Evolutionary conservation across 768 basidiomycete species (phyloP).

Genomic region (Kondoa subrosea): DNA sequence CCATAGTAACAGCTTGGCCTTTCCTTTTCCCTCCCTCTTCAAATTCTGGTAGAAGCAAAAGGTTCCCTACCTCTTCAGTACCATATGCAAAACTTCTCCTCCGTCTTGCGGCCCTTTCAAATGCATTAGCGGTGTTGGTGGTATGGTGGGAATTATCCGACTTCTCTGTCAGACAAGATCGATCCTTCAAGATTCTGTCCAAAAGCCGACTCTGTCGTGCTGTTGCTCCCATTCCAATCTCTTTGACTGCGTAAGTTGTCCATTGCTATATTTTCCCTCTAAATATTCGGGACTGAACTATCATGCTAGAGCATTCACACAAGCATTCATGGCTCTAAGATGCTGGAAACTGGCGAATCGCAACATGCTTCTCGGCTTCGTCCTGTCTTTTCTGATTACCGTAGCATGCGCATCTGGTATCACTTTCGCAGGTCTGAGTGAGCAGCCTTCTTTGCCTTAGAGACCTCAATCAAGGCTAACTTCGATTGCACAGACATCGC

Average conservation of each 20-base stretch:
- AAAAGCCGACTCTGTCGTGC: background rate
- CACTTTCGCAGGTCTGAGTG: background rate
- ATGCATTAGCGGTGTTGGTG: background rate
- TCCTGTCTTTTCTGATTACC: background rate
- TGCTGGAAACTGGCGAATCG: constrained; percentile 10
- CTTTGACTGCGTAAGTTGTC: constrained; percentile 4
- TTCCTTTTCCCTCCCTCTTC: background rate
- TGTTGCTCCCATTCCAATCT: constrained; percentile 5
- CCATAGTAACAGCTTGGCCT: constrained; percentile 1
- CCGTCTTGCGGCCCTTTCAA: background rate
- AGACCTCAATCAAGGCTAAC: background rate
- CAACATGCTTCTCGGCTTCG: background rate
- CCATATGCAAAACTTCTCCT: constrained; percentile 7
- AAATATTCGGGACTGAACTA: background rate
- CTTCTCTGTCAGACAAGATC: constrained; percentile 10
- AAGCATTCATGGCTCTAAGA: constrained; percentile 4
- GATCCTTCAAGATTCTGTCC: constrained; percentile 4
- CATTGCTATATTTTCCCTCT: background rate
- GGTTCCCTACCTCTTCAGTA: background rate
- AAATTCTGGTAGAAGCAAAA: background rate
- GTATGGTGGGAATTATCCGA: constrained; percentile 6
- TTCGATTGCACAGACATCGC: background rate
- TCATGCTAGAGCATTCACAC: constrained; percentile 9
- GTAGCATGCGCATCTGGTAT: background rate
- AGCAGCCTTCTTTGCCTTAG: background rate